phyloP scores from a whole-genome alignment of 768 basidiomycete species.

The Ephemerocybe angulata region DNA sequence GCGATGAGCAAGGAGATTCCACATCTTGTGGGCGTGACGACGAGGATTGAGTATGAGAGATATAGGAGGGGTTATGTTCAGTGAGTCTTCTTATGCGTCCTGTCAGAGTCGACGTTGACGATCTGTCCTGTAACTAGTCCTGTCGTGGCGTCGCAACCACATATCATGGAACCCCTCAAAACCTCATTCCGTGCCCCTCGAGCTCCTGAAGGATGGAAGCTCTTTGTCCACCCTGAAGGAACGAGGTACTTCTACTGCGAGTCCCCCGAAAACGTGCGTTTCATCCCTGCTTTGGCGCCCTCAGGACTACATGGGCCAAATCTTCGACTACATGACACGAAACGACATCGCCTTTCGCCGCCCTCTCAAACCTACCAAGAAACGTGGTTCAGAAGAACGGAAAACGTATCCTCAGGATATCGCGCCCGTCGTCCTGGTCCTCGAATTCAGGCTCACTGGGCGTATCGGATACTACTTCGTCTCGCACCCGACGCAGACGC shows the following conservation, averaged over 20 bases:
- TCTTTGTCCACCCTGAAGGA: slow-evolving; percentile 24
- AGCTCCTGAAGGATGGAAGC: not conserved
- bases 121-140: not conserved
- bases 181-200: not conserved
- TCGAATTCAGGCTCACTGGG: slow-evolving; percentile 16
- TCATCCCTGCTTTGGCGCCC: not conserved
- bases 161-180: not conserved
- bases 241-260: slow-evolving; percentile 21
- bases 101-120: not conserved
- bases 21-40: not conserved
- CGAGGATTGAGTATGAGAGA: not conserved
- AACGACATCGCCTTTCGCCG: slow-evolving; percentile 9
- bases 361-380: not conserved
- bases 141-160: not conserved
- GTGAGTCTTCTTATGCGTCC: not conserved
- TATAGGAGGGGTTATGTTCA: not conserved
- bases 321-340: slow-evolving; percentile 14
- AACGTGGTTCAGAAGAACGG: not conserved
- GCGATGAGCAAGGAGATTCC: not conserved
- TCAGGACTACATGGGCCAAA: slow-evolving; percentile 13
- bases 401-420: not conserved
- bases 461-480: slow-evolving; percentile 49
- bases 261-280: slow-evolving; percentile 11
- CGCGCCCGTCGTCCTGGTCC: slow-evolving; percentile 9
- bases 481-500: slow-evolving; percentile 35